Evolutionary conservation across 805 yeast genomes (phyloP), one percentile per base, ranked within the genome.

Genomic region (Monosporozyma aquatica): DNA sequence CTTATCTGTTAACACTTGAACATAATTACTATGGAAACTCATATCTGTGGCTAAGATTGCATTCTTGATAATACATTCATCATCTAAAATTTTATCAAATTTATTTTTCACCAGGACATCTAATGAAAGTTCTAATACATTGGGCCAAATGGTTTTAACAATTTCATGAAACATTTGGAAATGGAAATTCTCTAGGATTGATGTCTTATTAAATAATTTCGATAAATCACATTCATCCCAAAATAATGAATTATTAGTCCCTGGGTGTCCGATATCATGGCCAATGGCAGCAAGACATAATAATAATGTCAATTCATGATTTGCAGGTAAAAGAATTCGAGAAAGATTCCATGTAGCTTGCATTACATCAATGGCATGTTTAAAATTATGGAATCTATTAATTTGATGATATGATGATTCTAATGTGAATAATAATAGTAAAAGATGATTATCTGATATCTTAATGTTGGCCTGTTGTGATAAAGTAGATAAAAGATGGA

Each of bases 261-360:
- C 98, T 0, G 97, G 97, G 62, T 92, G 98, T 18, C 96, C 95
- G 25, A 85, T 78, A 61, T 92, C 98, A 65, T 92, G 98, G 41
- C 97, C 97, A 34, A 89, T 65, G 1, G 95, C 92, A 0, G 95
- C 84, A 10, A 89, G 67, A 26, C 85, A 70, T 22, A 87, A 63
- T 1, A 82, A 75, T 37, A 83, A 64, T 2, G 72, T 68, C 50
- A 81, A 81, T 24, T 58, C 52, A 43, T 64, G 70, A 15, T 56
- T 50, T 2, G 45, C 45, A 39, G 35, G 44, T 15, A 45, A 44
- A 32, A 51, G 43, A 40, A 37, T 40, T 24, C 45, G 43, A 38
- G 58, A 66, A 45, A 80, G 76, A 58, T 72, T 80, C 66, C 82
- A 80, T 25, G 90, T 78, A 2, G 95, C 95, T 64, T 92, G 98